Percentiles rank a stretch among this genome's conserved stretches.
These are phyloP conservation scores for Angomonas ambiguus DNA, from an alignment of 208 protist species.

Conservation along the genomic window DNA sequence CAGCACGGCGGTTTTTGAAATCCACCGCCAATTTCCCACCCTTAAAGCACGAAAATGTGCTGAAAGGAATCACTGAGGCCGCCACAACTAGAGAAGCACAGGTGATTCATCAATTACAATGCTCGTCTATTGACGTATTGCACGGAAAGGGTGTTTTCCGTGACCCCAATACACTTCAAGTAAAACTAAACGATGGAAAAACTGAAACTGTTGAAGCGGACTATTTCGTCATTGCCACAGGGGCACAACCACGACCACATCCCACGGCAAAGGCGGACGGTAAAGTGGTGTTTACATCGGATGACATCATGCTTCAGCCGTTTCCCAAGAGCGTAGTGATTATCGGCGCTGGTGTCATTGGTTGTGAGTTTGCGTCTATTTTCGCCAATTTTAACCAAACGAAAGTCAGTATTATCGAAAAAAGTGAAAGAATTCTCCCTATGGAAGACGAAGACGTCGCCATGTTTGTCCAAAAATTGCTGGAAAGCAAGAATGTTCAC, in stretches of 20 bases:
- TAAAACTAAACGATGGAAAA: conserved; percentile 29
- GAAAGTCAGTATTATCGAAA: conserved; percentile 85
- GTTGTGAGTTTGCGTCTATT: conserved; percentile 90
- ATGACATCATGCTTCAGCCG: conserved; percentile 83
- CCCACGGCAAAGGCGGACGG: conserved; percentile 66
- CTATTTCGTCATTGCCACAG: conserved; percentile 87
- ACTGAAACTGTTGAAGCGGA: conserved; percentile 60
- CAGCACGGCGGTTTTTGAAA: conserved; percentile 54
- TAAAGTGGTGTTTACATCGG: conserved; percentile 81
- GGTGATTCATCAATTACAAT: conserved; percentile 53
- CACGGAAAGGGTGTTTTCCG: conserved; percentile 45
- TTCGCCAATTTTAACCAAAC: conserved; percentile 88
- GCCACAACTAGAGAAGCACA: conserved; percentile 69
- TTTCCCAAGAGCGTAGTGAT: conserved; percentile 88
- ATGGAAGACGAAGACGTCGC: conserved; percentile 89
- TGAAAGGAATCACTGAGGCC: conserved; percentile 44
- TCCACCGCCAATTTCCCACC: conserved; percentile 36
- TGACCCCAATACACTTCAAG: conserved; percentile 39
- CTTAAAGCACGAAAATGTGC: conserved; percentile 55
- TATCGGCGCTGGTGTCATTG: conserved; percentile 90
- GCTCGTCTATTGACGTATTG: conserved; percentile 44
- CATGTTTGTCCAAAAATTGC: conserved; percentile 73
- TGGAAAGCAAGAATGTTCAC: conserved; percentile 65
- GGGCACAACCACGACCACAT: conserved; percentile 72
- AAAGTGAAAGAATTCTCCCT: conserved; percentile 75